phyloP scores from a whole-genome alignment of 768 basidiomycete genomes.

The Wakefieldia striispora region DNA sequence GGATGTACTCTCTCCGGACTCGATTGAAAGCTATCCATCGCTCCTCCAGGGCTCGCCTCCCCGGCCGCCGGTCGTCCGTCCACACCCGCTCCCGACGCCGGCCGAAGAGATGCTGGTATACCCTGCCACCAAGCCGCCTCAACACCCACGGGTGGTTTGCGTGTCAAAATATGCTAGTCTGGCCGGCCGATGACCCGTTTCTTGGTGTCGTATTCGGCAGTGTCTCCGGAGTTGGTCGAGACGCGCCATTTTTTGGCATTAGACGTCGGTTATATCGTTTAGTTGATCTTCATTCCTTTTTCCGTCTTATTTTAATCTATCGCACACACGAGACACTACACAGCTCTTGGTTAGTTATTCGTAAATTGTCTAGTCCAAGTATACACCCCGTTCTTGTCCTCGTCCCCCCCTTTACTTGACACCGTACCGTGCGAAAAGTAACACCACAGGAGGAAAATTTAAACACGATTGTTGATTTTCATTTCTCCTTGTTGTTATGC shows the following conservation, averaged over 20 bases:
- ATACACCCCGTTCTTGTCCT: background rate
- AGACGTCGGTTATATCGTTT: background rate
- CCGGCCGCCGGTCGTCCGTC: slow-evolving; percentile 7
- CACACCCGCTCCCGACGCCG: slow-evolving; percentile 57
- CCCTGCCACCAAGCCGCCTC: slow-evolving; percentile 11
- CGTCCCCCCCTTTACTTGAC: background rate
- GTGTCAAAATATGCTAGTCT: slow-evolving; percentile 32
- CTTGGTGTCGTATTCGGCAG: background rate
- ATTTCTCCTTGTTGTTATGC: slow-evolving; percentile 1
- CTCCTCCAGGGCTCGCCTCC: slow-evolving; percentile 15
- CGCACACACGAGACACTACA: background rate
- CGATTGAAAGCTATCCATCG: slow-evolving; percentile 16
- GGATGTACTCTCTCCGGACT: slow-evolving; percentile 18
- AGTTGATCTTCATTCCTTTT: slow-evolving; percentile 4
- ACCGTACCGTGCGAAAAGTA: slow-evolving; percentile 17
- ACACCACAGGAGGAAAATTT: background rate
- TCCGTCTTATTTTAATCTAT: background rate
- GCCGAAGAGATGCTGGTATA: slow-evolving; percentile 47
- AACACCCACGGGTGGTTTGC: slow-evolving; percentile 10
- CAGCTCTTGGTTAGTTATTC: slow-evolving; percentile 24
- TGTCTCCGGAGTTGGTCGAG: background rate
- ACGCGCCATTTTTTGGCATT: background rate
- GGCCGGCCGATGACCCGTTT: slow-evolving; percentile 26
- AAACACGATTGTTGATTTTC: background rate
- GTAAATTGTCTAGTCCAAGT: slow-evolving; percentile 16